Percentiles rank a stretch among this genome's conserved stretches.
These are phyloP conservation scores for Typha latifolia DNA, from an alignment of 176 grass and related monocot genomes.

Conservation along the genomic window DNA sequence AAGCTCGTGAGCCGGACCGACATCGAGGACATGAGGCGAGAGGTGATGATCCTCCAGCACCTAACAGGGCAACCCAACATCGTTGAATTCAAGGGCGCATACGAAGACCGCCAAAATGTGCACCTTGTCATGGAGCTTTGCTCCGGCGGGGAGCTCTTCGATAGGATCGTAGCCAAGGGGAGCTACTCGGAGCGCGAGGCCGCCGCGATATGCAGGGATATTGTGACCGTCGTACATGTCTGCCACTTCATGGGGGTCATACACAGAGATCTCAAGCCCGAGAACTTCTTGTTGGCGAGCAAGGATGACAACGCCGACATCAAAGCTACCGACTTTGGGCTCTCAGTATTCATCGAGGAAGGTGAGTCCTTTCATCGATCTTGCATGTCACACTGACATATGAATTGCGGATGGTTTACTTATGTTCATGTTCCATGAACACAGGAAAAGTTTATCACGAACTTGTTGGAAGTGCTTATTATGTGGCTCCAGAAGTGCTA, in stretches of 20 bases:
- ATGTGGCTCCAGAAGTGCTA: conserved; percentile 71
- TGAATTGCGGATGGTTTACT: neutral
- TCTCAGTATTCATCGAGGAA: conserved; percentile 38
- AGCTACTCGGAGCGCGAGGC: conserved; percentile 27
- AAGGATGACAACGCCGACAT: conserved; percentile 20
- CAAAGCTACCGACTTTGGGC: conserved; percentile 33
- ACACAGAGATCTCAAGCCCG: conserved; percentile 34
- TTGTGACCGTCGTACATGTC: conserved; percentile 24
- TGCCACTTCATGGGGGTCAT: conserved; percentile 46
- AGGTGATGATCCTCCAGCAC: conserved; percentile 90
- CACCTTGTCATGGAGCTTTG: conserved; percentile 34
- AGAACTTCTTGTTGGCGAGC: conserved; percentile 31
- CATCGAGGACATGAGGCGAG: conserved; percentile 62
- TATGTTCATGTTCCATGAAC: conserved; percentile 2
- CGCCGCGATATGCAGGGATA: conserved; percentile 14
- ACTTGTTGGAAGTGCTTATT: conserved; percentile 60
- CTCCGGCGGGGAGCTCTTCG: conserved; percentile 32
- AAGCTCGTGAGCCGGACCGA: conserved; percentile 63
- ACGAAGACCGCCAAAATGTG: conserved; percentile 20
- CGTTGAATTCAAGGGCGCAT: conserved; percentile 34
- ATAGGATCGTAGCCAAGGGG: conserved; percentile 28
- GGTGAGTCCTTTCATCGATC: neutral
- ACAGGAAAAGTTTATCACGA: conserved; percentile 69
- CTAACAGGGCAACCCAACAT: conserved; percentile 81
- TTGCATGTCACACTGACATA: neutral